These are phyloP conservation scores for Phellinidium pouzarii DNA, from an alignment of 1,284 basidiomycete genomes.

Conservation along the genomic window DNA sequence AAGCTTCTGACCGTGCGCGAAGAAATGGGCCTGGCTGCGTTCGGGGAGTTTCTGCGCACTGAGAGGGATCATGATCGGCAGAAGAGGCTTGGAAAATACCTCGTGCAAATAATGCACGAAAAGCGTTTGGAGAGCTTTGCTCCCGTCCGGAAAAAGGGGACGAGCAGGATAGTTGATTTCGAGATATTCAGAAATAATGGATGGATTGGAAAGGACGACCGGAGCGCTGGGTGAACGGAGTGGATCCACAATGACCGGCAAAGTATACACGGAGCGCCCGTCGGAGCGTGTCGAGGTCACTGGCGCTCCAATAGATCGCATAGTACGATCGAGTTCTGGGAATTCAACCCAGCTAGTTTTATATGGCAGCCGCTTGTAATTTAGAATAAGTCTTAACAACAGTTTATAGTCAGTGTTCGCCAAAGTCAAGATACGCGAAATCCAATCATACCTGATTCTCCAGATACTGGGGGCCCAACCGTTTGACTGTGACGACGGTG, in stretches of 20 bases:
- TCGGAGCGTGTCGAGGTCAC: slow-evolving; percentile 47
- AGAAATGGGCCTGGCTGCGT: slow-evolving; percentile 48
- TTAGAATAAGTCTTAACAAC: slow-evolving; percentile 52
- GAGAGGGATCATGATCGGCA: slow-evolving; percentile 63
- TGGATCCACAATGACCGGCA: slow-evolving; percentile 56
- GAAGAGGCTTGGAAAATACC: slow-evolving; percentile 55
- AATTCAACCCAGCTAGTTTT: slow-evolving; percentile 64
- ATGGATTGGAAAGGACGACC: slow-evolving; percentile 42
- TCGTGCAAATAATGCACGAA: slow-evolving; percentile 68
- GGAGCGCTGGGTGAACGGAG: slow-evolving; percentile 25
- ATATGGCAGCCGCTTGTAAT: slow-evolving; percentile 63
- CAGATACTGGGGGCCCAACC: slow-evolving; percentile 71
- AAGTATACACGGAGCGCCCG: slow-evolving; percentile 54
- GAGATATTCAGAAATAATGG: slow-evolving; percentile 64
- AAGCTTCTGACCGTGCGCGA: slow-evolving; percentile 21
- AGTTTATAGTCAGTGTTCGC: background rate
- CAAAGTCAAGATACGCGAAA: background rate
- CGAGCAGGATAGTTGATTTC: slow-evolving; percentile 60
- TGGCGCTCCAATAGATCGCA: slow-evolving; percentile 51
- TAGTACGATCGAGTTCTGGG: slow-evolving; percentile 53
- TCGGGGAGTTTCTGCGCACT: slow-evolving; percentile 54
- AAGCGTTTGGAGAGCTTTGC: slow-evolving; percentile 55
- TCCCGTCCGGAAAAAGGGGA: slow-evolving; percentile 60
- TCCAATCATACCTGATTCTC: slow-evolving; percentile 36
- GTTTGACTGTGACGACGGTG: slow-evolving; percentile 45